Base-by-base conservation (phyloP, 495 filamentous ascomycete genomes). In the Talaromyces wortmannii region DNA sequence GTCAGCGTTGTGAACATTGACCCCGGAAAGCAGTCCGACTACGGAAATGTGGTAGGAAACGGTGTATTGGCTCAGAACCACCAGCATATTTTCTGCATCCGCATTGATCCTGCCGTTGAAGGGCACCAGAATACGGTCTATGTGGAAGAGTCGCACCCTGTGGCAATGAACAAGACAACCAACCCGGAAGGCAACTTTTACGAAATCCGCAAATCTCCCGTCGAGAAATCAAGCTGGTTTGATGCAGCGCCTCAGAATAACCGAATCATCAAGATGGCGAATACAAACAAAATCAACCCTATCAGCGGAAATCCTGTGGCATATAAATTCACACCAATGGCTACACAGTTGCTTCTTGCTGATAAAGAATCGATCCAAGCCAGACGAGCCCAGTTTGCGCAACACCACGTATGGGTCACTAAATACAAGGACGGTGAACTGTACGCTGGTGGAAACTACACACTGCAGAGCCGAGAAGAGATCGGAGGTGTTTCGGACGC, bases 21-120 rank as follows among this genome's bases (percentile, higher is more conserved):
- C 57, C 85, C 81, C 30, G 69, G 68, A 50, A 76, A 76, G 59
- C 60, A 64, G 33, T 73, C 69, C 60, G 73, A 77, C 0, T 96
- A 87, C 70, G 92, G 92, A 36, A 97, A 90, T 11, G 79, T 94
- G 11, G 89, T 97, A 8, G 87, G 90, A 60, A 91, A 90, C 0
- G 92, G 92, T 1, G 91, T 92, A 3, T 78, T 96, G 6, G 91
- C 80, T 7, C 77, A 85, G 61, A 83, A 88, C 61, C 92, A 97
- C 62, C 92, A 97, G 67, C 92, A 97, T 68, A 88, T 96, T 58
- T 95, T 97, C 74, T 89, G 85, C 42, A 84, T 96, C 0, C 89
- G 92, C 17, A 81, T 97, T 5, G 92, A 97, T 65, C 92, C 92
- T 4, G 81, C 83, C 31, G 75, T 96, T 47, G 91, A 90, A 48